These are phyloP conservation scores for Chlorella ohadii DNA, from an alignment of 139 green algal species.

Conservation along the genomic window DNA sequence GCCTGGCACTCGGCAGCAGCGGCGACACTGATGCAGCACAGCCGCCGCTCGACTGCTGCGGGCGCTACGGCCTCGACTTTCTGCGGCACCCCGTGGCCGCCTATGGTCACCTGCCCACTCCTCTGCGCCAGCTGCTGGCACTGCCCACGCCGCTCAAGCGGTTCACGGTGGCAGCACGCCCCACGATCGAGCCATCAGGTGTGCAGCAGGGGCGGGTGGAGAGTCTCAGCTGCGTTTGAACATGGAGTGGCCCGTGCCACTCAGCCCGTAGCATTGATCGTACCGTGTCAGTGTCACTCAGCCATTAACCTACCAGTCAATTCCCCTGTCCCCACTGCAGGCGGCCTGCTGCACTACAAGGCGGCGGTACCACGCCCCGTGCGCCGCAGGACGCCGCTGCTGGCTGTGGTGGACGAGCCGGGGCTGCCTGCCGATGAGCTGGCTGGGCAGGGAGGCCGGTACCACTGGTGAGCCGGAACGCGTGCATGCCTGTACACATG, in stretches of 20 bases:
- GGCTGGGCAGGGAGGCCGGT: not conserved
- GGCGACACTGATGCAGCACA: too few relatives aligned
- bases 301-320: too few relatives aligned
- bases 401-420: slow-evolving; percentile 1
- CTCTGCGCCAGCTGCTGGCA: not conserved
- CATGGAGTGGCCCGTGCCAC: not conserved
- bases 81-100: not conserved
- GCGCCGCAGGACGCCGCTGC: not conserved
- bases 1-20: too few relatives aligned
- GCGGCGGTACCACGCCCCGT: not conserved
- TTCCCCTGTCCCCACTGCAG: not conserved
- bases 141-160: not conserved
- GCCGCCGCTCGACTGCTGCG: too few relatives aligned
- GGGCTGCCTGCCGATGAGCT: not conserved
- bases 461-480: not conserved
- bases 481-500: too few relatives aligned
- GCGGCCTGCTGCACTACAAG: not conserved
- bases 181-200: not conserved
- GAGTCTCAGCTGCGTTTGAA: too few relatives aligned
- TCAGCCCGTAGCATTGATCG: not conserved
- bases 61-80: too few relatives aligned
- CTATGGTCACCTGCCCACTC: not conserved
- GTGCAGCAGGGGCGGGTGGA: not conserved
- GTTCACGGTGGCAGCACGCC: not conserved
- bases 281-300: too few relatives aligned